Evolutionary conservation across 2,329 filamentous ascomycete species (phyloP).

Genomic region (Scopulariopsis brevicaulis): DNA sequence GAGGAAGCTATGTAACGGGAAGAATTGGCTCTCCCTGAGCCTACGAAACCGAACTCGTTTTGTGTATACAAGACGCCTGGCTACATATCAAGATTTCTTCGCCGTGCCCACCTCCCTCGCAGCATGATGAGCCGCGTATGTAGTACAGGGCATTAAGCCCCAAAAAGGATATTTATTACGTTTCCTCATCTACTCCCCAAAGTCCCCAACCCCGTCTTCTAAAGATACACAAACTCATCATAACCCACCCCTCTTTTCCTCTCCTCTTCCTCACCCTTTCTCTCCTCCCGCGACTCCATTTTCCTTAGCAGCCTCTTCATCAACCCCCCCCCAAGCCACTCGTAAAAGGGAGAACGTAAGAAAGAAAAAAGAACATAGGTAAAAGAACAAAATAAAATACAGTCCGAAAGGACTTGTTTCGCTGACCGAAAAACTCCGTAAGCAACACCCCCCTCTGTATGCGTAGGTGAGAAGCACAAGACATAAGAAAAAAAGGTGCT

Average conservation of each 20-base stretch:
- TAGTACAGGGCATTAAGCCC: not conserved
- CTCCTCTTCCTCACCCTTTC: not conserved
- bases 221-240: not conserved
- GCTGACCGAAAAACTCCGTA: not conserved
- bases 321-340: not conserved
- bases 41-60: too few relatives aligned
- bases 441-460: not conserved
- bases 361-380: not conserved
- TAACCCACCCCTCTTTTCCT: not conserved
- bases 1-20: not conserved
- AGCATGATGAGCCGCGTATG: not conserved
- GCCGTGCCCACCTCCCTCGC: not conserved
- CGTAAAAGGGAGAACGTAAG: not conserved
- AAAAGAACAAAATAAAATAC: not conserved
- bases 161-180: not conserved
- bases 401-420: not conserved
- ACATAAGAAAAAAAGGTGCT: not conserved
- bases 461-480: not conserved
- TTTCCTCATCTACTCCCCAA: not conserved
- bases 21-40: not conserved
- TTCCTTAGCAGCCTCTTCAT: not conserved
- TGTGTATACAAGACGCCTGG: too few relatives aligned
- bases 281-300: not conserved
- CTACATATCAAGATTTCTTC: too few relatives aligned
- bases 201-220: not conserved